Percentiles rank a stretch among this genome's conserved stretches.
These are phyloP conservation scores for Plectosphaerella cucumerina DNA, from an alignment of 2,329 filamentous ascomycete species.

Conservation along the genomic window DNA sequence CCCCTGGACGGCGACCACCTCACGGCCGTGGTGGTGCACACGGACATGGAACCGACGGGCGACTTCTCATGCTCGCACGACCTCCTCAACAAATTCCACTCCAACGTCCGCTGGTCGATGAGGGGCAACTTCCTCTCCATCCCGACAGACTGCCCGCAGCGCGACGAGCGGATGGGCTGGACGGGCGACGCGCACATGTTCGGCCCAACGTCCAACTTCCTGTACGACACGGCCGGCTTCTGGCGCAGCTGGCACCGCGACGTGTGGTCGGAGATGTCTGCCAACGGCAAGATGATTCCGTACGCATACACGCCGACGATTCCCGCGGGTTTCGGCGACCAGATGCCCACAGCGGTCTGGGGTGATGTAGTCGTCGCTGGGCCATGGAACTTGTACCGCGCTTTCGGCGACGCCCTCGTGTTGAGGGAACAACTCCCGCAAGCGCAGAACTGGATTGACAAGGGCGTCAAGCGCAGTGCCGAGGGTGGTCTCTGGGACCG, in stretches of 20 bases:
- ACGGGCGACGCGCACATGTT: conserved; percentile 48
- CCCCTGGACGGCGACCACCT: conserved; percentile 14
- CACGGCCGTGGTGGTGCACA: conserved; percentile 37
- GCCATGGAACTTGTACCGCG: conserved; percentile 35
- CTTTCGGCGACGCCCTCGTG: conserved; percentile 30
- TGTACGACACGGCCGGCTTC: conserved; percentile 49
- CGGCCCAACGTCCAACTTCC: conserved; percentile 43
- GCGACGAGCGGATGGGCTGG: conserved; percentile 52
- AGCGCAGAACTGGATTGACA: conserved; percentile 34
- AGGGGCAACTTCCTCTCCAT: conserved; percentile 54
- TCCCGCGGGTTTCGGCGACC: conserved; percentile 12
- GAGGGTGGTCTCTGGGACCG: conserved; percentile 34
- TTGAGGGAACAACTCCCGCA: conserved; percentile 33
- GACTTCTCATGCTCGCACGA: conserved; percentile 47
- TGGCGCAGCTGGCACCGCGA: conserved; percentile 46
- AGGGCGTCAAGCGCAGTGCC: conserved; percentile 24
- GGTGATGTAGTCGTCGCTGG: conserved; percentile 35
- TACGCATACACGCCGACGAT: conserved; percentile 22
- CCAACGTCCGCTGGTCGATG: conserved; percentile 54
- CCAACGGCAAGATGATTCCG: conserved; percentile 16
- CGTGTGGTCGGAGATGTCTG: conserved; percentile 28
- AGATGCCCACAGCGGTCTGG: conserved; percentile 29
- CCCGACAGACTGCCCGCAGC: conserved; percentile 54
- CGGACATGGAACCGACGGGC: conserved; percentile 46
- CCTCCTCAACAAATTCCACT: conserved; percentile 48